phyloP scores from a whole-genome alignment of 2,329 filamentous ascomycete species.

The Cordyceps javanica region DNA sequence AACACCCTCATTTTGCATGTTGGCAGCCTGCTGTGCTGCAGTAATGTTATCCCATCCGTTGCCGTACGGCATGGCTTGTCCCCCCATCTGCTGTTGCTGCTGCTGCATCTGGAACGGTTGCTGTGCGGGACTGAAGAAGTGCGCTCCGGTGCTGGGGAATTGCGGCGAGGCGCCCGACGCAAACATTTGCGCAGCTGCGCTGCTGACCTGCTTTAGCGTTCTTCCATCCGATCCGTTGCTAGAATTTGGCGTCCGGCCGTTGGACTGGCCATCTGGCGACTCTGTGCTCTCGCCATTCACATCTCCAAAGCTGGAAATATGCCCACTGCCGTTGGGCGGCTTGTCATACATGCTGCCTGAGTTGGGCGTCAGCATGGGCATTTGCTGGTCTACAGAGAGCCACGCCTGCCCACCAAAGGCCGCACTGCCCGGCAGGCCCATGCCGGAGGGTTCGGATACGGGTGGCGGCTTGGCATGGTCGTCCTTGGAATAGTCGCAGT shows the following conservation, averaged over 20 bases:
- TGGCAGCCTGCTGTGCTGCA: constrained; percentile 15
- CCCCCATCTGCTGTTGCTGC: not conserved
- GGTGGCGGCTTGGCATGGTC: constrained; percentile 33
- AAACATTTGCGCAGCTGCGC: not conserved
- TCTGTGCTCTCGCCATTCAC: constrained; percentile 40
- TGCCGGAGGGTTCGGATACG: constrained; percentile 3
- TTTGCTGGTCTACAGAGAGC: constrained; percentile 34
- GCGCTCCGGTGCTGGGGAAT: not conserved
- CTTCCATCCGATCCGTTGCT: constrained; percentile 28
- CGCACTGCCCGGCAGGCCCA: constrained; percentile 7
- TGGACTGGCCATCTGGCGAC: constrained; percentile 46
- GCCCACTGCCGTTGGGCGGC: constrained; percentile 21
- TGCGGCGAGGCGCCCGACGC: constrained; percentile 2
- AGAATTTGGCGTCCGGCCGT: constrained; percentile 54
- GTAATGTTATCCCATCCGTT: constrained; percentile 39
- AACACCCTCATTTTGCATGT: constrained; percentile 44
- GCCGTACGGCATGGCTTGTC: constrained; percentile 15
- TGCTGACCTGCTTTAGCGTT: not conserved
- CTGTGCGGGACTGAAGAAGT: constrained; percentile 5
- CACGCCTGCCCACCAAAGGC: constrained; percentile 28
- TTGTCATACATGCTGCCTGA: constrained; percentile 30
- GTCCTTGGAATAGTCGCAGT: constrained; percentile 38
- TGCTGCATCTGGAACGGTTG: not conserved
- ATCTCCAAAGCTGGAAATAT: constrained; percentile 35
- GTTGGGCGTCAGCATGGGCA: constrained; percentile 31